These are phyloP conservation scores for Centella asiatica DNA, from an alignment of 129 eudicot genomes.

Conservation along the genomic window DNA sequence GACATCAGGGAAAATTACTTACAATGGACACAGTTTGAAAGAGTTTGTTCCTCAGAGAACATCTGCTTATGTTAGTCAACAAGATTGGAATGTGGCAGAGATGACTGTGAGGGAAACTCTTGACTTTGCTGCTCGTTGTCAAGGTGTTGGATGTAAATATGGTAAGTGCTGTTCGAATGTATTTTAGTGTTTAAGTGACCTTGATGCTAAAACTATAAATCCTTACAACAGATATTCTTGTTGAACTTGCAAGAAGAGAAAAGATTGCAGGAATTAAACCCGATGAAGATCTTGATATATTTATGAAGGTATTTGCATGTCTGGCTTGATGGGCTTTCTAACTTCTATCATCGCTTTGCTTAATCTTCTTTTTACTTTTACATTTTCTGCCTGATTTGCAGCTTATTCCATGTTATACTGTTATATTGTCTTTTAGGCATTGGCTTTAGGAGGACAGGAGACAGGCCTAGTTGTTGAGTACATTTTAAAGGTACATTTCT, in stretches of 20 bases:
- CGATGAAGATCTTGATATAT: conserved; percentile 97
- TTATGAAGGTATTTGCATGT: conserved; percentile 78
- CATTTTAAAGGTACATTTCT: conserved; percentile 75
- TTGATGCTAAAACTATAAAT: conserved; percentile 26
- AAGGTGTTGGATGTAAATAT: conserved; percentile 94
- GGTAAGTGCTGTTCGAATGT: conserved; percentile 41
- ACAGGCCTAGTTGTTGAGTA: conserved; percentile 78
- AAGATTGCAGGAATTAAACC: conserved; percentile 72
- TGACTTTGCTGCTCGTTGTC: conserved; percentile 84
- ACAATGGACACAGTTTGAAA: conserved; percentile 76
- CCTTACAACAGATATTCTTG: conserved; percentile 74
- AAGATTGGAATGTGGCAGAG: conserved; percentile 94
- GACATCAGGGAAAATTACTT: conserved; percentile 85
- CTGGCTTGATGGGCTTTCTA: neutral
- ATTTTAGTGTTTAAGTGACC: conserved; percentile 2
- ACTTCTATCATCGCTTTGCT: neutral
- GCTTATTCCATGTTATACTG: neutral
- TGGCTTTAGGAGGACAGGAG: conserved; percentile 81
- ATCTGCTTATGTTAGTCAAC: conserved; percentile 90
- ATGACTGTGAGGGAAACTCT: conserved; percentile 96
- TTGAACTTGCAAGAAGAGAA: conserved; percentile 90
- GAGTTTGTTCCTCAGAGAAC: conserved; percentile 98
- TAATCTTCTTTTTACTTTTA: neutral
- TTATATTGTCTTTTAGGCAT: conserved; percentile 38
- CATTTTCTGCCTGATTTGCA: neutral